Conservation (phyloP, 1,139 yeast species). For the Candida albicans region DNA sequence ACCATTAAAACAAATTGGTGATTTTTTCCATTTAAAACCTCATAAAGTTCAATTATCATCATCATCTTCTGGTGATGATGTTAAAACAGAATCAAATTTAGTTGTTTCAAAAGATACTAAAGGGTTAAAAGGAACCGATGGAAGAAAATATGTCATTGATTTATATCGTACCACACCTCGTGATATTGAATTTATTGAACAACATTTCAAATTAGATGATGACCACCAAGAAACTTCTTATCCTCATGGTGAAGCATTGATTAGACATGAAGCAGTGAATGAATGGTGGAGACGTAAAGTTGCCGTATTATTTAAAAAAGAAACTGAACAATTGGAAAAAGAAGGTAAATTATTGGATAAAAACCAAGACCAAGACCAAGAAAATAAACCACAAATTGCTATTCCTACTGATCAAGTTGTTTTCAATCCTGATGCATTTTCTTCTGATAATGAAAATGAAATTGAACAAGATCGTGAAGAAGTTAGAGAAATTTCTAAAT, state of each 20-base stretch:
- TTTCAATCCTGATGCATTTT: constrained; percentile 80
- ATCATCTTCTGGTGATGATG: too few relatives aligned
- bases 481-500: constrained; percentile 69
- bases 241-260: constrained; percentile 76
- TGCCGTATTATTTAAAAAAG: constrained; percentile 51
- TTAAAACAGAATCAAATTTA: constrained; percentile 44
- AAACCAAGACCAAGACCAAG: constrained; percentile 25
- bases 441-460: constrained; percentile 41
- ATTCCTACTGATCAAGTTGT: constrained; percentile 58
- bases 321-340: constrained; percentile 48
- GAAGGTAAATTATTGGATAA: constrained; percentile 34
- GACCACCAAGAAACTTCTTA: constrained; percentile 61
- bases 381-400: constrained; percentile 50
- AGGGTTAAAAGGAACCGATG: constrained; percentile 85
- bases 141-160: constrained; percentile 81
- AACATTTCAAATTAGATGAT: constrained; percentile 41
- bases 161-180: constrained; percentile 81
- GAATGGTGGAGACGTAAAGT: constrained; percentile 84
- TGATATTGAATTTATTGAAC: constrained; percentile 74
- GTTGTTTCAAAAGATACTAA: constrained; percentile 77
- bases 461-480: constrained; percentile 53
- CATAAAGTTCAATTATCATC: constrained; percentile 54
- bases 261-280: constrained; percentile 87
- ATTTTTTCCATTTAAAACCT: constrained; percentile 73
- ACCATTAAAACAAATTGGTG: constrained; percentile 62